Conservation (phyloP, 2,329 filamentous ascomycete species). For the Mariannaea sp. region DNA sequence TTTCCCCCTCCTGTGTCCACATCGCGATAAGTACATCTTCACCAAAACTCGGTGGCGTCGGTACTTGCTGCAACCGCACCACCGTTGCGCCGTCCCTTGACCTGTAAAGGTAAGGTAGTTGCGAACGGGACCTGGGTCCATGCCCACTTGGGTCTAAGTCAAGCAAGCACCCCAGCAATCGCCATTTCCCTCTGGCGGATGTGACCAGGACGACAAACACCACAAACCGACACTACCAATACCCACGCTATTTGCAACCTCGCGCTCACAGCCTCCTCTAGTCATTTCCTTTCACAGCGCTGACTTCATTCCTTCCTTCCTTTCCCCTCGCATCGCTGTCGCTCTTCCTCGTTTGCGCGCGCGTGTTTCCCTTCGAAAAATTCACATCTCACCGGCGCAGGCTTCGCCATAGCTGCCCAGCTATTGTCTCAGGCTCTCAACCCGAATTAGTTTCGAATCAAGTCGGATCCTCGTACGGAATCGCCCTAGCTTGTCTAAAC, state of each 20-base stretch:
- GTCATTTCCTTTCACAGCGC: conserved; percentile 25
- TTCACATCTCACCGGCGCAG: not conserved
- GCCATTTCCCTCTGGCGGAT: conserved; percentile 32
- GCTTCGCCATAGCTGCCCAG: not conserved
- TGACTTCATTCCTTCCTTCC: conserved; percentile 15
- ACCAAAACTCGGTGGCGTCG: conserved; percentile 4
- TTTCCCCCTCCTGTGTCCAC: conserved; percentile 14
- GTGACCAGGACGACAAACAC: conserved; percentile 32
- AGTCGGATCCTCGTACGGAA: conserved; percentile 3
- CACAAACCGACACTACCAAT: conserved; percentile 29
- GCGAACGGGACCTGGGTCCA: conserved; percentile 25
- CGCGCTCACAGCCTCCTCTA: conserved; percentile 20
- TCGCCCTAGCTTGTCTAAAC: conserved; percentile 1
- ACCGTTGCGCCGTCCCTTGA: conserved; percentile 9
- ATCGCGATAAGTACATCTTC: conserved; percentile 24
- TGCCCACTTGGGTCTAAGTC: conserved; percentile 11
- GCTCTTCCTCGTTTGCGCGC: not conserved
- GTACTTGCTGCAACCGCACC: conserved; percentile 21
- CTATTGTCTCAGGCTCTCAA: not conserved
- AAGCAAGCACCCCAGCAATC: conserved; percentile 28
- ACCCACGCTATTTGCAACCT: conserved; percentile 30
- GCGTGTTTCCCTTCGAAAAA: too few relatives aligned
- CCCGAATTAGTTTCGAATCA: not conserved
- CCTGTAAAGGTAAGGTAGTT: too few relatives aligned
- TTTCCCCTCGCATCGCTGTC: not conserved